A percentile compares a stretch with the other conserved stretches of the same genome.
Evolutionary conservation across 192 early-diverging fungal genomes (phyloP).

Genomic region (Backusella morwellensis): DNA sequence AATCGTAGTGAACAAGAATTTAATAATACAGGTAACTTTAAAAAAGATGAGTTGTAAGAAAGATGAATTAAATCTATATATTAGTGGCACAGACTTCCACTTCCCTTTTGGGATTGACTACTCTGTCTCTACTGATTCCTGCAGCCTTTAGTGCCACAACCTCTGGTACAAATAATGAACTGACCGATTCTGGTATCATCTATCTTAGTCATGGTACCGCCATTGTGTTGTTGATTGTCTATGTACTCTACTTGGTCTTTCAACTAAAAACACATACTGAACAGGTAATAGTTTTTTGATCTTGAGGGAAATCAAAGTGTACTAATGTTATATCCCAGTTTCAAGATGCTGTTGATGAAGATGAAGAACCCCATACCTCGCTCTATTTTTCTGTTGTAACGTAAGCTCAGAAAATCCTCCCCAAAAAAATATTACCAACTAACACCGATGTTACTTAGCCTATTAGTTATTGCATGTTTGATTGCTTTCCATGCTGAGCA

Average conservation of each 20-base stretch:
- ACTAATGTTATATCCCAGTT: conserved; percentile 10
- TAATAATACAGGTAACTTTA: conserved; percentile 50
- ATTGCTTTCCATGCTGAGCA: conserved; percentile 80
- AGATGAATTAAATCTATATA: background rate
- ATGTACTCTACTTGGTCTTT: conserved; percentile 74
- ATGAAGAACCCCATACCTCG: conserved; percentile 59
- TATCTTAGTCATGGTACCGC: conserved; percentile 65
- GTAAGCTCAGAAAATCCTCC: background rate
- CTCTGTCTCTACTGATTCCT: conserved; percentile 66
- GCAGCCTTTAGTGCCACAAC: conserved; percentile 64
- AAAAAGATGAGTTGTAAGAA: background rate
- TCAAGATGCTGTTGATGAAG: conserved; percentile 46
- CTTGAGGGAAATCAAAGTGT: background rate
- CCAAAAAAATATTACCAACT: background rate
- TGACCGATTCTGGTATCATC: conserved; percentile 39
- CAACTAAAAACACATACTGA: conserved; percentile 86
- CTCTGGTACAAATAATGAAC: conserved; percentile 40
- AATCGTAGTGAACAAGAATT: conserved; percentile 63
- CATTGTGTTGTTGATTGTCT: conserved; percentile 67
- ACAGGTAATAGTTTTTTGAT: conserved; percentile 33
- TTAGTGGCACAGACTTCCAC: conserved; percentile 67
- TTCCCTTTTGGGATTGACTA: conserved; percentile 61
- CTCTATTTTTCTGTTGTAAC: conserved; percentile 54
- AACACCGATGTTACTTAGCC: conserved; percentile 12
- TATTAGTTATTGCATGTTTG: conserved; percentile 60